phyloP scores from a whole-genome alignment of 495 filamentous ascomycete species.

The Poronia punctata region DNA sequence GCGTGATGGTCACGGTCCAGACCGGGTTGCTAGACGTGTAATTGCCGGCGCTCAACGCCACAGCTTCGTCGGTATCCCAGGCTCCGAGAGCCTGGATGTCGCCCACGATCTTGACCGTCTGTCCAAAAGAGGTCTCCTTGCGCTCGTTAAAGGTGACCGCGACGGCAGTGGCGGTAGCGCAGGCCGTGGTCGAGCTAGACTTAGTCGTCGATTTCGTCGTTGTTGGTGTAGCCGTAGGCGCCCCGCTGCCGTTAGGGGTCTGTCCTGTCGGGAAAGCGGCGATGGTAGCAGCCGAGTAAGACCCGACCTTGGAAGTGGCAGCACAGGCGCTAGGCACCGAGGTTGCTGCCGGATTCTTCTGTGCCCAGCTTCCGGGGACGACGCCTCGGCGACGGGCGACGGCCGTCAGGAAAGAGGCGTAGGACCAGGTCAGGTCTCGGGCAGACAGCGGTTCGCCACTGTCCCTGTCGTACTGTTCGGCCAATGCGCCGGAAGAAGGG shows the following conservation, averaged over 20 bases:
- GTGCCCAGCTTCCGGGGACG: slow-evolving; percentile 49
- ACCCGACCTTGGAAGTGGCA: slow-evolving; percentile 46
- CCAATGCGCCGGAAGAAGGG: slow-evolving; percentile 44
- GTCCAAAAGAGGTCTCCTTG: slow-evolving; percentile 48
- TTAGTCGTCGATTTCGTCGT: slow-evolving; percentile 25
- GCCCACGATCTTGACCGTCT: slow-evolving; percentile 55
- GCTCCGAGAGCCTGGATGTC: slow-evolving; percentile 46
- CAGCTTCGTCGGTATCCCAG: slow-evolving; percentile 46
- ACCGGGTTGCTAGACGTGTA: slow-evolving; percentile 51
- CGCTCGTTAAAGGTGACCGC: slow-evolving; percentile 53
- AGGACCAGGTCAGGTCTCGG: slow-evolving; percentile 61
- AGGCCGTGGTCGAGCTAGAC: slow-evolving; percentile 13
- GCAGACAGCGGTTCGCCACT: slow-evolving; percentile 50
- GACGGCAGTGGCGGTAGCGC: slow-evolving; percentile 40
- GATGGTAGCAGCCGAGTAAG: slow-evolving; percentile 50
- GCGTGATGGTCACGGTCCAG: slow-evolving; percentile 47
- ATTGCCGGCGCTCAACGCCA: slow-evolving; percentile 44
- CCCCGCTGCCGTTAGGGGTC: slow-evolving; percentile 32
- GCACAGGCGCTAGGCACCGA: slow-evolving; percentile 50
- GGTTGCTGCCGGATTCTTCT: slow-evolving; percentile 29
- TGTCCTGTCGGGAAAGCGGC: slow-evolving; percentile 50
- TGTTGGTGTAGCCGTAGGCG: slow-evolving; percentile 23
- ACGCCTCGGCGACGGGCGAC: slow-evolving; percentile 40
- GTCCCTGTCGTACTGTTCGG: slow-evolving; percentile 54
- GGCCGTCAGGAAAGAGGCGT: slow-evolving; percentile 56